Conservation (phyloP, 2,329 filamentous ascomycete species). For the Cladophialophora carrionii region DNA sequence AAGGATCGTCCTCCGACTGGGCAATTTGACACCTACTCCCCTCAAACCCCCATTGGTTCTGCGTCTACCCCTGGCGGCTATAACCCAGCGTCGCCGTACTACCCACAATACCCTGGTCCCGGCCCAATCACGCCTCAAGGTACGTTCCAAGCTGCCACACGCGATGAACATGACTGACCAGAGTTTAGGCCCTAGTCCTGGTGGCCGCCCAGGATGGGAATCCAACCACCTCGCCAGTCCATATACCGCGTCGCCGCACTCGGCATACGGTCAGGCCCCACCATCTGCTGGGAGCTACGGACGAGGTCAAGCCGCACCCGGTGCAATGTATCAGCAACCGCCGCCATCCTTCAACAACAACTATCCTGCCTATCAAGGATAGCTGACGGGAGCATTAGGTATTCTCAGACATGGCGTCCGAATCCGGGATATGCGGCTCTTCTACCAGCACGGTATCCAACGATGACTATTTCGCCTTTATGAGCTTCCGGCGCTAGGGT, state of each 20-base stretch:
- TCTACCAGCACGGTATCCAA: neutral
- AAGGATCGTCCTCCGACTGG: constrained; percentile 93
- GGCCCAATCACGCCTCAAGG: constrained; percentile 53
- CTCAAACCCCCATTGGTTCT: constrained; percentile 73
- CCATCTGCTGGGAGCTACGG: constrained; percentile 81
- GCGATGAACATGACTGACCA: constrained; percentile 24
- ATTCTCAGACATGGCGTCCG: constrained; percentile 4
- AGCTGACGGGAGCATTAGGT: constrained; percentile 15
- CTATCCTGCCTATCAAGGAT: constrained; percentile 31
- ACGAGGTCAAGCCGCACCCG: constrained; percentile 60
- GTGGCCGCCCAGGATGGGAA: constrained; percentile 56
- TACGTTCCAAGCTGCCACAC: constrained; percentile 48
- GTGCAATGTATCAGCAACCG: constrained; percentile 33
- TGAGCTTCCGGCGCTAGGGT: neutral
- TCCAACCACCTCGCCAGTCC: constrained; percentile 61
- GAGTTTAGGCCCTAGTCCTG: constrained; percentile 57
- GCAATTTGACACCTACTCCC: constrained; percentile 80
- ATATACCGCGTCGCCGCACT: constrained; percentile 50
- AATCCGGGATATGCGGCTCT: neutral
- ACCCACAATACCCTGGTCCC: constrained; percentile 88
- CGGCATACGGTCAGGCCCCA: constrained; percentile 64
- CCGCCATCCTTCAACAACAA: constrained; percentile 29
- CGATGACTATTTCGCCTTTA: neutral
- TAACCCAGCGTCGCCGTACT: constrained; percentile 79
- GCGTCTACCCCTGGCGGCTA: constrained; percentile 69